These are phyloP conservation scores for Solanum rostratum DNA, from an alignment of 257 asterid species.

Conservation along the genomic window DNA sequence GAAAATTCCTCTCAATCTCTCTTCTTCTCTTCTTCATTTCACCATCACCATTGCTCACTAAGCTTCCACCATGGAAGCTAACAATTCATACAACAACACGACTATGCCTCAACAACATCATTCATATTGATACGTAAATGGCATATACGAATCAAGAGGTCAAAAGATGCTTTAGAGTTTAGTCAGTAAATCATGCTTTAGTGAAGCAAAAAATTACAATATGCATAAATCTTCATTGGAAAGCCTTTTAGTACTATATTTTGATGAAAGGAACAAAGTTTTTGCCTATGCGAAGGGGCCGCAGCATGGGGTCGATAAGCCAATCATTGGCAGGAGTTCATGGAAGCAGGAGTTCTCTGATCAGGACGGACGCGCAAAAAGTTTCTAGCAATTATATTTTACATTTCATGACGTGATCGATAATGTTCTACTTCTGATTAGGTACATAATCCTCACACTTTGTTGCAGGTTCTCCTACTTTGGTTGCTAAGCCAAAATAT, in stretches of 20 bases:
- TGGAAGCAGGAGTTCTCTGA: not conserved
- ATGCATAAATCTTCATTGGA: not conserved
- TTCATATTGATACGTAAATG: not conserved
- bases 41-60: too few relatives aligned
- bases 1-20: too few relatives aligned
- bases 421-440: not conserved
- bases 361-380: not conserved
- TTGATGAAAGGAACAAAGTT: not conserved
- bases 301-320: not conserved
- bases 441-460: not conserved
- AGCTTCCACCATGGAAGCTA: too few relatives aligned
- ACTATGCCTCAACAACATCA: not conserved
- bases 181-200: not conserved
- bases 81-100: not conserved
- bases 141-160: not conserved
- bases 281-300: not conserved
- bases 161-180: not conserved
- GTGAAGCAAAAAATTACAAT: not conserved
- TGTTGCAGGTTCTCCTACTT: conserved; percentile 44
- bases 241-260: not conserved
- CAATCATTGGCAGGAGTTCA: not conserved
- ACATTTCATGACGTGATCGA: not conserved
- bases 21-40: too few relatives aligned
- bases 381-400: not conserved
- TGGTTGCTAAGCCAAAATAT: conserved; percentile 73